Evolutionary conservation across 2,329 filamentous ascomycete species (phyloP).

Genomic region (Stachybotrys echinatus): DNA sequence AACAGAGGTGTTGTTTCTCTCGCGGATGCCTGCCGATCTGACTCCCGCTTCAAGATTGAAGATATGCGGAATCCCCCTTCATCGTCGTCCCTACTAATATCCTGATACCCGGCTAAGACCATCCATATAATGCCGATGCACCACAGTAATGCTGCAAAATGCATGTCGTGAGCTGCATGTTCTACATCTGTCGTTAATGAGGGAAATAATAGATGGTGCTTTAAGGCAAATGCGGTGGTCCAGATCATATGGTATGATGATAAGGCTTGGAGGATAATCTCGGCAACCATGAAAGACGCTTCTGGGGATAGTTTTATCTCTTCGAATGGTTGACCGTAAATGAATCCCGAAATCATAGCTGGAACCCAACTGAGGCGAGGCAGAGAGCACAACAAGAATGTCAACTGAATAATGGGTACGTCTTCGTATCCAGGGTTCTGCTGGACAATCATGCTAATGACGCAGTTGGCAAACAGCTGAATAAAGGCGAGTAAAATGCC

Average conservation of each 20-base stretch:
- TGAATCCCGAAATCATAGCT: background rate
- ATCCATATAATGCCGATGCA: too few relatives aligned
- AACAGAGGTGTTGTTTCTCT: background rate
- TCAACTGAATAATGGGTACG: background rate
- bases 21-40: background rate
- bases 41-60: too few relatives aligned
- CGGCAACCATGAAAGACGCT: background rate
- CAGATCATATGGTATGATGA: background rate
- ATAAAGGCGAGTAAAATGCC: background rate
- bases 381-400: conserved; percentile 1
- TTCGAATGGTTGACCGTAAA: too few relatives aligned
- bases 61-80: background rate
- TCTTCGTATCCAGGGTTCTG: background rate
- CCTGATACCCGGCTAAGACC: too few relatives aligned
- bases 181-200: too few relatives aligned
- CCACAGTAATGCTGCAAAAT: background rate
- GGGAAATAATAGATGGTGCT: background rate
- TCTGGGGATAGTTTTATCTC: background rate
- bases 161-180: background rate
- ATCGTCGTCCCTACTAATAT: background rate
- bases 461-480: background rate
- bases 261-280: background rate
- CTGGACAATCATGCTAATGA: background rate
- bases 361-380: background rate
- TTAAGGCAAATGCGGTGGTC: background rate